These are phyloP conservation scores for Hysterangium stoloniferum DNA, from an alignment of 768 basidiomycete genomes.

Conservation along the genomic window DNA sequence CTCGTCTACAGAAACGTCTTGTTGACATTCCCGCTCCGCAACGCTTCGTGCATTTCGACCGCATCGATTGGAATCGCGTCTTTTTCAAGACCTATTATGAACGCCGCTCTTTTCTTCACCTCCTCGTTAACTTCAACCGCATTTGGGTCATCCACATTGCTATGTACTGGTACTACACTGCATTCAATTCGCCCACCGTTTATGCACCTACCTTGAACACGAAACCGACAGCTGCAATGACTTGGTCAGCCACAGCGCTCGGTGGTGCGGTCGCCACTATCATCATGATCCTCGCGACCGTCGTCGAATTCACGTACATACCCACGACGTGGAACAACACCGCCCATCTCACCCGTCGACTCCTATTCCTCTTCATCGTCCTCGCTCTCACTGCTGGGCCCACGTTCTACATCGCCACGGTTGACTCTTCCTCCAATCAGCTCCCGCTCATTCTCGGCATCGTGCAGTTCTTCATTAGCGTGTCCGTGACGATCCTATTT, in stretches of 20 bases:
- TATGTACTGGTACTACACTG: conserved; percentile 93
- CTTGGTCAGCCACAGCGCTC: conserved; percentile 89
- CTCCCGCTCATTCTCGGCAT: conserved; percentile 90
- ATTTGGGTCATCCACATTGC: conserved; percentile 98
- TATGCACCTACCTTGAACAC: conserved; percentile 50
- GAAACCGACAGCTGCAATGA: conserved; percentile 64
- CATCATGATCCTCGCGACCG: conserved; percentile 93
- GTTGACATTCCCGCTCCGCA: conserved; percentile 88
- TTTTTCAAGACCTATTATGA: conserved; percentile 99
- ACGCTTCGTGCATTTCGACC: conserved; percentile 94
- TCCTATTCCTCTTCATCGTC: conserved; percentile 84
- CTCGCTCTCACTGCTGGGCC: conserved; percentile 89
- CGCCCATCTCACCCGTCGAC: conserved; percentile 86
- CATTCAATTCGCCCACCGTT: conserved; percentile 85
- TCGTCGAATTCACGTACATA: conserved; percentile 95
- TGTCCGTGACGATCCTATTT: conserved; percentile 79
- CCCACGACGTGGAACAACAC: conserved; percentile 99
- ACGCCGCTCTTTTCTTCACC: conserved; percentile 92
- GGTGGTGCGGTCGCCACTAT: conserved; percentile 93
- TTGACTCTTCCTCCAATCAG: conserved; percentile 54
- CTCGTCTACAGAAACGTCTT: conserved; percentile 58
- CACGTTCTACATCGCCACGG: conserved; percentile 90
- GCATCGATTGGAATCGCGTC: conserved; percentile 91
- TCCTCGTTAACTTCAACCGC: conserved; percentile 98
- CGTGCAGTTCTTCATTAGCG: conserved; percentile 93